Evolutionary conservation across 805 yeast species (phyloP), one percentile per base, ranked within the genome.

Genomic region (Saturnispora kantuleensis): DNA sequence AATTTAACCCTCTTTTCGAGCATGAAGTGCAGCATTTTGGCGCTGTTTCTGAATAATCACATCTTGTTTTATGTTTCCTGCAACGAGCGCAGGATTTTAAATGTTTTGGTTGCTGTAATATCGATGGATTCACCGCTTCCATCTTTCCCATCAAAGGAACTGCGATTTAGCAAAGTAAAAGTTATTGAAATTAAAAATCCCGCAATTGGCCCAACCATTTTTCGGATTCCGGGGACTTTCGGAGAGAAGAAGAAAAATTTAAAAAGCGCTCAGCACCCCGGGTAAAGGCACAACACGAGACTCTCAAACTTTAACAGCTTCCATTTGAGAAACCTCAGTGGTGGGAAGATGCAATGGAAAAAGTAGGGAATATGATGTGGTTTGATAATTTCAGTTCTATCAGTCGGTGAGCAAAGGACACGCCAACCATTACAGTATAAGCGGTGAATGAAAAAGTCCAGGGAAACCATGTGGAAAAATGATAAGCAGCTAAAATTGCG

Each of bases 11-110:
- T 47, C 71, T 68, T 55, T 71, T 75, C 5, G 64, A 50, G 56
- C 87, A 81, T 29, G 74, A 68, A 3, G 79, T 58, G 53, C 87
- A 81, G 0, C 83, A 73, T 18, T 60, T 55, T 3, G 86, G 85
- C 31, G 66, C 59, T 12, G 76, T 71, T 18, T 56, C 55, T 11
- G 61, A 50, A 10, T 80, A 80, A 55, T 80, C 81, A 59, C 87
- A 81, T 53, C 72, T 77, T 13, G 80, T 78, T 57, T 81, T 81
- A 52, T 78, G 81, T 53, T 74, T 74, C 31, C 86, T 67, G 58
- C 87, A 81, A 30, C 82, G 65, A 4, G 73, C 67, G 56, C 87
- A 81, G 10, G 84, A 73, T 52, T 78, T 77, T 37, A 77, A 53
- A 10, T 68, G 66, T 46, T 68, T 64, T 38, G 71, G 71, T 45